Conservation (phyloP, 768 basidiomycete genomes). For the Vararia minispora region DNA sequence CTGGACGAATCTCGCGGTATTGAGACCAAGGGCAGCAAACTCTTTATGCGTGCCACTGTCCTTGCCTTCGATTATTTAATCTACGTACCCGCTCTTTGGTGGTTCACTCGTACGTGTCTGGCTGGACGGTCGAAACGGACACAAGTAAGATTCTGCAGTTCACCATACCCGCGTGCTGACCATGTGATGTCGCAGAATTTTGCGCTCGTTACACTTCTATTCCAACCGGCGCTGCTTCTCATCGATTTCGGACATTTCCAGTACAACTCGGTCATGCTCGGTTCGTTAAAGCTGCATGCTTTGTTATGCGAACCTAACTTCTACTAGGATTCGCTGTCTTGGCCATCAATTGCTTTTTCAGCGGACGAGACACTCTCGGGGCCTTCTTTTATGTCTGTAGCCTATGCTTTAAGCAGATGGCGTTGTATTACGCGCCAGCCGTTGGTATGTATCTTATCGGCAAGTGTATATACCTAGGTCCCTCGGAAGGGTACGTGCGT, state of each 20-base stretch:
- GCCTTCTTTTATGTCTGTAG: conserved; percentile 76
- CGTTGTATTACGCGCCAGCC: conserved; percentile 86
- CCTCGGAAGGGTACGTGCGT: conserved; percentile 50
- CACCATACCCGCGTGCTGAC: background rate
- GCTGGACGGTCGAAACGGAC: conserved; percentile 61
- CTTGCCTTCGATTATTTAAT: conserved; percentile 54
- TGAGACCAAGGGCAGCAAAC: conserved; percentile 51
- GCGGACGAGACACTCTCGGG: conserved; percentile 60
- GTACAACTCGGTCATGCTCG: conserved; percentile 92
- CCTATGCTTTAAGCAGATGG: conserved; percentile 94
- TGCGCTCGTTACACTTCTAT: conserved; percentile 58
- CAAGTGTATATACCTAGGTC: conserved; percentile 81
- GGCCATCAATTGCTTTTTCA: conserved; percentile 58
- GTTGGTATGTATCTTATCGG: conserved; percentile 86
- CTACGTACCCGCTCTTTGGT: conserved; percentile 63
- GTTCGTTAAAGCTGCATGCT: conserved; percentile 24
- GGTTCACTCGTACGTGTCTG: conserved; percentile 60
- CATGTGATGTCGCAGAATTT: conserved; percentile 37
- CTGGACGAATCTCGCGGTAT: conserved; percentile 60
- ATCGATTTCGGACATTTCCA: conserved; percentile 94
- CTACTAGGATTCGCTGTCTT: conserved; percentile 53
- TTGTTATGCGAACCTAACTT: background rate
- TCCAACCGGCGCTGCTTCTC: conserved; percentile 76
- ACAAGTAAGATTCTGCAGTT: conserved; percentile 39
- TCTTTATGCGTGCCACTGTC: conserved; percentile 77